Evolutionary conservation across 108 stramenopile species (phyloP), one percentile per base, ranked within the genome.

Genomic region (Schizochytrium sp.): DNA sequence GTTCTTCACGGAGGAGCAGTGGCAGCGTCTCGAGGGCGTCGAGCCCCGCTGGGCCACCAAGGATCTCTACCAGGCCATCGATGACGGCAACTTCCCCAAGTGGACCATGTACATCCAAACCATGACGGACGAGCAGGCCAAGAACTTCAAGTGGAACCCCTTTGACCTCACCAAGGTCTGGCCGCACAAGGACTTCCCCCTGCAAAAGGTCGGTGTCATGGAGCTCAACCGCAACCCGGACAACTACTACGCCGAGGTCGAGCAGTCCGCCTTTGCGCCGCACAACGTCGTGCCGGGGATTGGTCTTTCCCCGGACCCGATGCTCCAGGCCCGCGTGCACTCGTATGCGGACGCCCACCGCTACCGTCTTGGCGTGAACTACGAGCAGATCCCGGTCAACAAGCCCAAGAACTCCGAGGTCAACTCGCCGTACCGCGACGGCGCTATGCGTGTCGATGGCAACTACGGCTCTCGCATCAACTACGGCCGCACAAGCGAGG

Each of bases 151-250:
- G 47, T 94, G 94, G 88, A 92, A 95, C 87, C 95, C 95, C 18
- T 95, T 95, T 90, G 95, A 95, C 88, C 87, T 95, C 10, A 95
- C 95, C 89, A 95, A 95, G 90, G 89, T 95, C 72, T 95, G 95
- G 95, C 93, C 95, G 28, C 95, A 95, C 89, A 58, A 87, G 57
- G 88, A 93, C 43, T 95, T 90, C 88, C 95, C 95, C 14, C 93
- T 94, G 41, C 90, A 88, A 59, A 90, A 93, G 88, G 93, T 95
- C 23, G 95, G 95, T 6, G 69, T 93, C 34, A 87, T 95, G 92
- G 93, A 93, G 6, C 92, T 95, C 51, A 94, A 95, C 91, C 88
- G 94, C 53, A 95, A 95, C 90, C 94, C 95, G 34, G 60, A 90
- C 44, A 92, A 94, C 88, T 95, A 95, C 93, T 94, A 94, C 87